Conservation (phyloP, 1,139 yeast species). For the Petasospora fabianii region DNA sequence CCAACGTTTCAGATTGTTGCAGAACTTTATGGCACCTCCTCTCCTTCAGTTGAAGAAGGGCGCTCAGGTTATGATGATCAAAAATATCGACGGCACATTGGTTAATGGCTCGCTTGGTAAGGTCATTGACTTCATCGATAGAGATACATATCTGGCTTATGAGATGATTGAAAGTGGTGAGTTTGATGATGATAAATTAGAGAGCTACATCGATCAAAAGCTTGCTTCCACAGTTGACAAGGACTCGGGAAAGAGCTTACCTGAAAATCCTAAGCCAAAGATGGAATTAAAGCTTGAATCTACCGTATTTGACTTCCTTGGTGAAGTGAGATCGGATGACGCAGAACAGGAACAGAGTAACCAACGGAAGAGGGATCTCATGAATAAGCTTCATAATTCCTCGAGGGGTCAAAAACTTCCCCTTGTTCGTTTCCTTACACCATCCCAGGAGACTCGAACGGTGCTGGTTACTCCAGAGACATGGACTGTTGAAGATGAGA, state of each 20-base stretch:
- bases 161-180: conserved; percentile 23
- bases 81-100: conserved; percentile 78
- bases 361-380: conserved; percentile 36
- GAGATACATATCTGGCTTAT: conserved; percentile 46
- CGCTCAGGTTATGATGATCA: conserved; percentile 95
- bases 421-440: conserved; percentile 65
- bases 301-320: conserved; percentile 48
- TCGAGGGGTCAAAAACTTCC: conserved; percentile 52
- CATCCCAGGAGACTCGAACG: conserved; percentile 70
- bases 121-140: conserved; percentile 70
- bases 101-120: conserved; percentile 94
- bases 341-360: conserved; percentile 30
- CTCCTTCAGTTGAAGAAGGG: conserved; percentile 64
- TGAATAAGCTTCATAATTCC: conserved; percentile 34
- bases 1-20: conserved; percentile 42
- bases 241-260: not conserved
- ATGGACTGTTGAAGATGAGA: conserved; percentile 64
- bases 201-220: conserved; percentile 15
- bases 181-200: conserved; percentile 22
- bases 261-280: not conserved
- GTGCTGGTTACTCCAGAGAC: conserved; percentile 71
- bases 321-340: conserved; percentile 28
- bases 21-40: conserved; percentile 72
- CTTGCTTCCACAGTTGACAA: conserved; percentile 11
- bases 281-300: conserved; percentile 30